phyloP scores from a whole-genome alignment of 768 basidiomycete species.

The Leccinum uliginosum region DNA sequence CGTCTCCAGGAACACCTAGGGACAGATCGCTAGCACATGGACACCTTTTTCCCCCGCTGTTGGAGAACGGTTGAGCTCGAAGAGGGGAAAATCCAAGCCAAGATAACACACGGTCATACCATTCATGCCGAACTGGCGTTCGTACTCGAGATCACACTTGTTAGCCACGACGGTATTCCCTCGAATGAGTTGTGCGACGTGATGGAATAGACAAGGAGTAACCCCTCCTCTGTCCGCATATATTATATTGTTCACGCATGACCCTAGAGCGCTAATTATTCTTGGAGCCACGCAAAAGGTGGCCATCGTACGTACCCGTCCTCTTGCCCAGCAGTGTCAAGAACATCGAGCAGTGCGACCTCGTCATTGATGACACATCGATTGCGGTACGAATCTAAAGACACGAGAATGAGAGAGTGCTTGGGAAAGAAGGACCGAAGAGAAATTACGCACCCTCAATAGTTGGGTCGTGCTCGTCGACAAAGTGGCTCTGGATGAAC shows the following conservation, averaged over 20 bases:
- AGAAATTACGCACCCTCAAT: constrained; percentile 65
- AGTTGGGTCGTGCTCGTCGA: constrained; percentile 92
- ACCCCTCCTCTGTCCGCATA: constrained; percentile 98
- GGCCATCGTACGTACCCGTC: constrained; percentile 66
- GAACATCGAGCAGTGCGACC: constrained; percentile 90
- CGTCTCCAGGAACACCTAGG: constrained; percentile 47
- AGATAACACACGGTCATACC: constrained; percentile 43
- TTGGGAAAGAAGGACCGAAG: background rate
- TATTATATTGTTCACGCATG: constrained; percentile 99
- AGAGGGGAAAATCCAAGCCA: background rate
- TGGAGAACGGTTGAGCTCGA: too few species aligned
- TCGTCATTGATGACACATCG: constrained; percentile 98
- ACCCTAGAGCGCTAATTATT: constrained; percentile 48
- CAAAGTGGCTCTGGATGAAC: constrained; percentile 94
- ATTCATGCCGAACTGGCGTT: constrained; percentile 93
- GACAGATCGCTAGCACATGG: constrained; percentile 53
- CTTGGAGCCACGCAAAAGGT: constrained; percentile 1
- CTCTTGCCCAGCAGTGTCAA: constrained; percentile 97
- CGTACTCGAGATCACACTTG: constrained; percentile 94
- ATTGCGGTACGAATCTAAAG: constrained; percentile 89
- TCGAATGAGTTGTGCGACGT: constrained; percentile 98
- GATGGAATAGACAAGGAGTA: constrained; percentile 96
- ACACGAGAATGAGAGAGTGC: background rate
- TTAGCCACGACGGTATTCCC: constrained; percentile 99
- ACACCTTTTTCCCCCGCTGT: too few species aligned